Conservation (phyloP, 2,329 filamentous ascomycete genomes). For the Xylaria sp. region DNA sequence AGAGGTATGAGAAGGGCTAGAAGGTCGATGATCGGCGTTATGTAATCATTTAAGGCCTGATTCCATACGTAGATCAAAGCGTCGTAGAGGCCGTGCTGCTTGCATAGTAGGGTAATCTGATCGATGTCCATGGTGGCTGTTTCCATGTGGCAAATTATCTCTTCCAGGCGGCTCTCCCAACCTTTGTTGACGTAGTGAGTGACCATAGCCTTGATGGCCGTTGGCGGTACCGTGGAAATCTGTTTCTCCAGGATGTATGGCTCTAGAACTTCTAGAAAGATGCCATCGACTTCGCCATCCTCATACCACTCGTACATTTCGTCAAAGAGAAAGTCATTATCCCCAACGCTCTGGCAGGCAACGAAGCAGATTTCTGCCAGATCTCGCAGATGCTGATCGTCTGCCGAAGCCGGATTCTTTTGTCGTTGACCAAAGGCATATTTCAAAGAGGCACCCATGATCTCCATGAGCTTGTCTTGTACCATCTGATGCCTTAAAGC, state of each 20-base stretch:
- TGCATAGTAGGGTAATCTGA: constrained; percentile 87
- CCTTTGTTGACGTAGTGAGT: constrained; percentile 77
- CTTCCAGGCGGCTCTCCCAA: constrained; percentile 79
- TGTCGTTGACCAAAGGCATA: constrained; percentile 78
- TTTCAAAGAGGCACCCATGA: constrained; percentile 88
- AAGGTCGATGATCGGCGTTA: constrained; percentile 86
- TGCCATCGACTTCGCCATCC: constrained; percentile 68
- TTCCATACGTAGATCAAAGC: constrained; percentile 98
- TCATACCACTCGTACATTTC: constrained; percentile 91
- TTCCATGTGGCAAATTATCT: constrained; percentile 92
- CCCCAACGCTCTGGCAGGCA: constrained; percentile 76
- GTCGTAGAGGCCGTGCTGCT: constrained; percentile 89
- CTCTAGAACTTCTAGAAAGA: constrained; percentile 88
- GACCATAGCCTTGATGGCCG: constrained; percentile 84
- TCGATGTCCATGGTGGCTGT: constrained; percentile 91
- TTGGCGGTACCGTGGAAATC: constrained; percentile 76
- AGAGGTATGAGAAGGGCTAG: constrained; percentile 66
- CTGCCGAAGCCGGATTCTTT: constrained; percentile 47
- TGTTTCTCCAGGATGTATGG: constrained; percentile 81
- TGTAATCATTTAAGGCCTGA: constrained; percentile 82
- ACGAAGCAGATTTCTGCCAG: constrained; percentile 82
- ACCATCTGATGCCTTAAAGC: constrained; percentile 77
- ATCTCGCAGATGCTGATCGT: constrained; percentile 68
- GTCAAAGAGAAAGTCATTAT: constrained; percentile 85
- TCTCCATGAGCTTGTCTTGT: constrained; percentile 85